Conservation (phyloP, 768 basidiomycete species). For the Collybiopsis luxurians region DNA sequence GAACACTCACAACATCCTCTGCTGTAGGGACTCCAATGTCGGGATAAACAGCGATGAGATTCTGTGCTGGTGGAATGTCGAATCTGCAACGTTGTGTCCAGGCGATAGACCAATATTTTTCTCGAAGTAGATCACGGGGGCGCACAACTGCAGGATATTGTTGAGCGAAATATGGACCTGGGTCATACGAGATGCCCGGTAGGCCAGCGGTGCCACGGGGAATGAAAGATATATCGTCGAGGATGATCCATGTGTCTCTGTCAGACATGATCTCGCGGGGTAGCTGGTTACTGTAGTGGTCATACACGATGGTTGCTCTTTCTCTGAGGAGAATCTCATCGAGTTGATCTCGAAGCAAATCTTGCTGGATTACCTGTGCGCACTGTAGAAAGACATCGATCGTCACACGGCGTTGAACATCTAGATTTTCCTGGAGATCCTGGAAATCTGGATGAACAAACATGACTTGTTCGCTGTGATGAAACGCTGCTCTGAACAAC, state of each 20-base stretch:
- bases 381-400: neutral
- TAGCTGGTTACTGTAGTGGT: neutral
- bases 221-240: slow-evolving; percentile 38
- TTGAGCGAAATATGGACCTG: slow-evolving; percentile 17
- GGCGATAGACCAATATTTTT: slow-evolving; percentile 36
- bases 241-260: slow-evolving; percentile 21
- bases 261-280: neutral
- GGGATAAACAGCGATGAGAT: slow-evolving; percentile 31
- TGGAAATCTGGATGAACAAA: neutral
- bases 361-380: neutral
- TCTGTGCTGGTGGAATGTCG: slow-evolving; percentile 22
- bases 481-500: neutral
- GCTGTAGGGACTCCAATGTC: slow-evolving; percentile 36
- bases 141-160: slow-evolving; percentile 31
- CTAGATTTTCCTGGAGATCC: neutral
- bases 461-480: neutral
- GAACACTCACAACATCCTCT: slow-evolving; percentile 39
- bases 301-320: neutral
- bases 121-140: slow-evolving; percentile 35
- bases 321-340: neutral
- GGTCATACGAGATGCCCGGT: neutral
- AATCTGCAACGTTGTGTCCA: slow-evolving; percentile 50
- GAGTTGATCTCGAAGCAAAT: neutral
- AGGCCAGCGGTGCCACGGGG: slow-evolving; percentile 24
- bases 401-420: neutral